Evolutionary conservation across 2,329 filamentous ascomycete genomes (phyloP), one percentile per base, ranked within the genome.

Genomic region (Epichloe elymi): DNA sequence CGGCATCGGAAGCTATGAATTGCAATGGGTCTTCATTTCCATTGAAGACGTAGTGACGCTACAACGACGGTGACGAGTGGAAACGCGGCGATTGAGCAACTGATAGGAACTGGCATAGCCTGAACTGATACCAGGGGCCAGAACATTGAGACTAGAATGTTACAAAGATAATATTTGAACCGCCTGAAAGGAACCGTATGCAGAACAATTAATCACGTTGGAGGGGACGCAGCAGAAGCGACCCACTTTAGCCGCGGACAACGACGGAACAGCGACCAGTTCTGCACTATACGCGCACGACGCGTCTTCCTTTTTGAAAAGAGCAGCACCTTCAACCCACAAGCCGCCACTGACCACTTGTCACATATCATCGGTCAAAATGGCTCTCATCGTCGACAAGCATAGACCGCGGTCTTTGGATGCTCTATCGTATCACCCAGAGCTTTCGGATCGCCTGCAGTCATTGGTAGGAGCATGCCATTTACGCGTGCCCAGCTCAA

Each of bases 401-500:
- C 81, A 85, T 61, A 74, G 82, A 26, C 87, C 87, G 5, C 79
- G 85, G 56, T 86, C 83, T 35, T 78, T 93, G 1, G 86, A 91
- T 54, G 71, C 76, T 52, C 77, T 96, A 54, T 88, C 86, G 59
- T 98, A 97, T 63, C 93, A 98, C 60, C 70, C 81, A 51, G 88
- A 95, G 56, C 80, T 98, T 43, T 96, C 93, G 11, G 84, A 88
- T 26, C 82, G 91, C 53, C 78, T 98, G 45, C 82, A 83, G 59
- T 88, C 93, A 33, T 76, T 98, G 56, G 90, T 95, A 79, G 60
- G 78, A 19, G 15, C 11, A 41, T 36, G 17, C 20, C n/a, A 26
- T 15, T 20, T 35, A 43, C 14, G 6, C 17, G 19, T 37, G 35
- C 38, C 36, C 33, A n/a, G 11, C 10, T 15, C 48, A 11, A 20